Evolutionary conservation across 495 filamentous ascomycete genomes (phyloP).

Genomic region (Penicillium bovifimosum): DNA sequence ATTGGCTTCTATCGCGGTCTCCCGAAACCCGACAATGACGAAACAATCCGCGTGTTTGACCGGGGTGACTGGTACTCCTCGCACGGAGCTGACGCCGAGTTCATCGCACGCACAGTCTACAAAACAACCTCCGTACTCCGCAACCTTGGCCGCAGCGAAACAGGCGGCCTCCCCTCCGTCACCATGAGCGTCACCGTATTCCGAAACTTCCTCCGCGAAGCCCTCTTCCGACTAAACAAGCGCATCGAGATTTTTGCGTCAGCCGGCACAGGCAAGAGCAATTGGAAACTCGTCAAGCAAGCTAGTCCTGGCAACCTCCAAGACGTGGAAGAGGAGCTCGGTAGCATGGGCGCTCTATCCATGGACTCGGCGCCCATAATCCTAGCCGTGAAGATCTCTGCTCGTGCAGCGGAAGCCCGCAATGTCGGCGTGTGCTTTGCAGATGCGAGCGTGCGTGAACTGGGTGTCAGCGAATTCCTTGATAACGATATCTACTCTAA

Average conservation of each 20-base stretch:
- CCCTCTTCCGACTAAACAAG: conserved; percentile 84
- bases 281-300: conserved; percentile 87
- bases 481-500: conserved; percentile 99
- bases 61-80: conserved; percentile 93
- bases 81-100: conserved; percentile 86
- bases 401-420: conserved; percentile 77
- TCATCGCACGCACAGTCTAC: conserved; percentile 92
- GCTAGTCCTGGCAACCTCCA: conserved; percentile 95
- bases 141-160: conserved; percentile 76
- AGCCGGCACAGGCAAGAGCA: conserved; percentile 57
- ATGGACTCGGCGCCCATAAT: conserved; percentile 90
- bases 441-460: conserved; percentile 91
- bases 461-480: conserved; percentile 94
- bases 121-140: conserved; percentile 94
- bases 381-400: conserved; percentile 84
- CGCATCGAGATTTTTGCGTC: conserved; percentile 86
- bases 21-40: conserved; percentile 57
- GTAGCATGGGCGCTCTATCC: conserved; percentile 49
- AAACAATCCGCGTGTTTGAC: conserved; percentile 78
- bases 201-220: conserved; percentile 91
- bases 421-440: conserved; percentile 96
- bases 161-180: conserved; percentile 80
- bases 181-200: conserved; percentile 92
- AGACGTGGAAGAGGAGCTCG: conserved; percentile 94
- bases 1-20: conserved; percentile 89